Evolutionary conservation across 2,329 filamentous ascomycete genomes (phyloP), one percentile per base, ranked within the genome.

Genomic region (Malbranchea zuffiana): DNA sequence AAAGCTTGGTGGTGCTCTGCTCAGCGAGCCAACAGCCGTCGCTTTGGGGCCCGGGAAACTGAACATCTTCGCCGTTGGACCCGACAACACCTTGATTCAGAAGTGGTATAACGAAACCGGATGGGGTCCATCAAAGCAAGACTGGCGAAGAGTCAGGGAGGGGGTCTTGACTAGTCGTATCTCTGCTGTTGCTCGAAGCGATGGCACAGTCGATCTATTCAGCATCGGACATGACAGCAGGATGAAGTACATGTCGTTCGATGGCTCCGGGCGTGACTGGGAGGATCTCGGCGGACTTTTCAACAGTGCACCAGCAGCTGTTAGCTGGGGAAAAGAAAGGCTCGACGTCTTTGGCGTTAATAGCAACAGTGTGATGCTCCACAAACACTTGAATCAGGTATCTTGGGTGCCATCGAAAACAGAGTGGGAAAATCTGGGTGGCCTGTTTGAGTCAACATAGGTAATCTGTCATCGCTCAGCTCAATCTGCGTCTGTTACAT

Each of bases 371-470:
- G 8, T 30, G 10, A 15, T 30, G 27, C 8, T 30, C 16, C 27
- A 30, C 13, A 30, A 30, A 30, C 27, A 30, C 16, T 30, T 11
- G 13, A 15, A 30, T 8, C 11, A 15, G 13, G 16, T 8, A 8
- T 8, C 27, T 10, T 30, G 27, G 27, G 27, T 30, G 8, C 27
- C 27, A 8, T 8, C 27, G 27, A 8, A 15, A 15, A 30, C 27
- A n/a, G 27, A 15, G 13, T 30, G 27, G 27, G 27, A 30, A 30
- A 30, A 30, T 30, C 8, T 30, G 8, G 10, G 13, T 11, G 27
- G 27, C 27, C n/a, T 8, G 8, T 30, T 30, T 15, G 27, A 30
- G 27, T 30, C 27, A 15, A 24, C 21, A n/a, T n/a, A n/a, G n/a
- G n/a, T n/a, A n/a, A n/a, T n/a, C n/a, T n/a, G n/a, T n/a, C n/a